Evolutionary conservation across 139 green algal genomes (phyloP).

Genomic region (Eudorina sp.): DNA sequence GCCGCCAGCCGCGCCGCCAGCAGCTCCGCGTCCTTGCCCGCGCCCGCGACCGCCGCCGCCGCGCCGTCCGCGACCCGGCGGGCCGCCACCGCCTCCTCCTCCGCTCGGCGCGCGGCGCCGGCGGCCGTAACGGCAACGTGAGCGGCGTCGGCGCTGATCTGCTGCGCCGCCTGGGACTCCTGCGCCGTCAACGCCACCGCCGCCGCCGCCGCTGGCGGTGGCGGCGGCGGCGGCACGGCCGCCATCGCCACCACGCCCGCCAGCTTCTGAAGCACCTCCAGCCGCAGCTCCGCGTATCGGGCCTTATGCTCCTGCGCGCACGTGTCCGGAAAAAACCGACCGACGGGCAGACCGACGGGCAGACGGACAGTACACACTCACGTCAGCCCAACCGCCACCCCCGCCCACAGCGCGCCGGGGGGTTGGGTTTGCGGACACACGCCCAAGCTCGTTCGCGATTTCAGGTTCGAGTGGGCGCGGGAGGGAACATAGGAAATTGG

Average conservation of each 20-base stretch:
- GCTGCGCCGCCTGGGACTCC: not conserved
- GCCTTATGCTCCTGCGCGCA: conserved; percentile 2
- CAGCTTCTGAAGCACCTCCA: not conserved
- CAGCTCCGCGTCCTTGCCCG: not conserved
- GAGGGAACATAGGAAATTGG: no score
- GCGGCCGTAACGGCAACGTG: not conserved
- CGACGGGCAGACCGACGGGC: not conserved
- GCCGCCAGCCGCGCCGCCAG: not conserved
- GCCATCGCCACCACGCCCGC: not conserved
- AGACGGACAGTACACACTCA: not conserved
- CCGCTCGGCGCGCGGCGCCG: not conserved
- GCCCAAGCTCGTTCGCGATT: no score
- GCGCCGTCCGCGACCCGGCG: not conserved
- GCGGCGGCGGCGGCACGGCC: not conserved
- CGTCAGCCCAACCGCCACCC: no score
- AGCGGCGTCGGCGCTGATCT: not conserved
- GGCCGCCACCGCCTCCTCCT: not conserved
- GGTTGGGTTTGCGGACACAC: no score
- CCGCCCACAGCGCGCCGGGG: no score
- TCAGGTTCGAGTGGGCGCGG: no score
- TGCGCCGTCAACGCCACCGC: not conserved
- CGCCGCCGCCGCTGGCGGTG: not conserved
- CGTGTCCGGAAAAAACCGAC: not conserved
- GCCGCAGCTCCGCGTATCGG: not conserved
- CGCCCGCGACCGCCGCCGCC: not conserved